These are phyloP conservation scores for Termitomyces sp. DNA, from an alignment of 768 basidiomycete genomes.

Conservation along the genomic window DNA sequence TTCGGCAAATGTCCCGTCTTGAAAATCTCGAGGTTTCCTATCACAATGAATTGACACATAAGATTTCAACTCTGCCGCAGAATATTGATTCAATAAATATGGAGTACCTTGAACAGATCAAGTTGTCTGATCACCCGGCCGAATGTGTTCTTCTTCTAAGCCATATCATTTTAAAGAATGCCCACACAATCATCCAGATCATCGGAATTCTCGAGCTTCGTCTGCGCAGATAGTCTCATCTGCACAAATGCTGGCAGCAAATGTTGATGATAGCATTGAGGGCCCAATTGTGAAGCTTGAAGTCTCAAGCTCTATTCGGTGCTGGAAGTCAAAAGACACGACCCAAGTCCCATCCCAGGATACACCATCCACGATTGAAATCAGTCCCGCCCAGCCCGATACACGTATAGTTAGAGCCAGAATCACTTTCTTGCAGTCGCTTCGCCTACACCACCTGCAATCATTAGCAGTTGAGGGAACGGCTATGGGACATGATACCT, in stretches of 20 bases:
- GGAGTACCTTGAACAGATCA: background rate
- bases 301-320: background rate
- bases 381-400: background rate
- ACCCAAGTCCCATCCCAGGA: background rate
- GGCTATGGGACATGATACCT: background rate
- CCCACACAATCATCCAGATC: background rate
- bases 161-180: background rate
- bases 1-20: background rate
- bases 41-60: background rate
- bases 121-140: background rate
- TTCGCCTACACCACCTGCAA: background rate
- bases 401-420: background rate
- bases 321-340: background rate
- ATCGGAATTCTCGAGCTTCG: too few relatives aligned
- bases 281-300: background rate
- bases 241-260: background rate
- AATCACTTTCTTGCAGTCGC: background rate
- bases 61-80: background rate
- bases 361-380: background rate
- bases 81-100: background rate
- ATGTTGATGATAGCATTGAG: background rate
- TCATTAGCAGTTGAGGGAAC: background rate
- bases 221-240: background rate
- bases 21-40: background rate
- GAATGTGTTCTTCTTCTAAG: background rate